These are phyloP conservation scores for Thielaviopsis populi DNA, from an alignment of 2,329 filamentous ascomycete genomes.

Conservation along the genomic window DNA sequence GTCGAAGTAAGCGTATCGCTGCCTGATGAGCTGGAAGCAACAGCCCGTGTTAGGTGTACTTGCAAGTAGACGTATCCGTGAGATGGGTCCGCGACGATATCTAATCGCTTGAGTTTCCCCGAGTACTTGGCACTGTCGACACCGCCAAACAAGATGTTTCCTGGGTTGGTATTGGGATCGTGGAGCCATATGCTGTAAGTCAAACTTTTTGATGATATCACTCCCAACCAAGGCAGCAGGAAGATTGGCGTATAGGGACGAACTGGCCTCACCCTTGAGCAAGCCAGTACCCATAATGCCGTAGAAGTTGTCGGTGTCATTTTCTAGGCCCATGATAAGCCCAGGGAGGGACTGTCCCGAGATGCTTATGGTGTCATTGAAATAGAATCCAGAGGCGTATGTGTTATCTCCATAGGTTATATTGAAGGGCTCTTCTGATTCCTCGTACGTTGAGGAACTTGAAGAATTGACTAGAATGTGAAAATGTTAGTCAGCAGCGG, in stretches of 20 bases:
- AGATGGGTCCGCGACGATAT: constrained; percentile 34
- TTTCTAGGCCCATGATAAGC: constrained; percentile 44
- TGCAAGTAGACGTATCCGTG: constrained; percentile 32
- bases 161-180: constrained; percentile 43
- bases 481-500: constrained; percentile 16
- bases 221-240: constrained; percentile 48
- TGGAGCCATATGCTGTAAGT: constrained; percentile 60
- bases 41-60: constrained; percentile 34
- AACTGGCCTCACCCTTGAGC: constrained; percentile 35
- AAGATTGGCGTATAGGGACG: constrained; percentile 38
- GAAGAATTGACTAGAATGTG: constrained; percentile 30
- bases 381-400: constrained; percentile 42
- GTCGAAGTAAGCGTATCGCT: constrained; percentile 31
- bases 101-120: constrained; percentile 46
- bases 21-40: constrained; percentile 35
- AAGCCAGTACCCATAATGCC: constrained; percentile 49
- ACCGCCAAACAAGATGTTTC: constrained; percentile 66
- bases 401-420: constrained; percentile 50
- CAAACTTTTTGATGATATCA: constrained; percentile 47
- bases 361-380: constrained; percentile 41
- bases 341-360: constrained; percentile 37
- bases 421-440: constrained; percentile 33
- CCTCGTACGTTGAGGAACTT: constrained; percentile 32
- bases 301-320: constrained; percentile 37
- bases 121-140: constrained; percentile 61